phyloP scores from a whole-genome alignment of 805 yeast genomes.

The Wickerhamomyces rabaulensis region DNA sequence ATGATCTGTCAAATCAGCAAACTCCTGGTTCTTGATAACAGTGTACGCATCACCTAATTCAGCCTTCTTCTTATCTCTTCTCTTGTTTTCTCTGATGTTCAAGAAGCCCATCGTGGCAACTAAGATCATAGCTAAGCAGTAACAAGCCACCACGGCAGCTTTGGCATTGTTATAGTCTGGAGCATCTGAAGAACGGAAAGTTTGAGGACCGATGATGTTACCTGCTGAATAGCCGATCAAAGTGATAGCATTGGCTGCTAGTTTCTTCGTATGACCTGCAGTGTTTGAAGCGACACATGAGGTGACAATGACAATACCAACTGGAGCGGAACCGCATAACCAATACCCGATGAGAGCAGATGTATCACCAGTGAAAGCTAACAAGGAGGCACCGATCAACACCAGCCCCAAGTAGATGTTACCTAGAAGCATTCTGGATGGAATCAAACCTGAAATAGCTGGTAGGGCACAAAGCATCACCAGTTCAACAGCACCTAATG shows the following conservation, averaged over 20 bases:
- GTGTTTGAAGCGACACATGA: constrained; percentile 13
- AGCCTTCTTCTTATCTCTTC: constrained; percentile 12
- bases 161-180: constrained; percentile 54
- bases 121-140: constrained; percentile 30
- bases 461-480: no score
- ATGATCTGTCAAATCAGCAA: constrained; percentile 48
- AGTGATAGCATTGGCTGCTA: constrained; percentile 38
- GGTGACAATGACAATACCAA: constrained; percentile 13
- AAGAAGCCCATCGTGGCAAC: constrained; percentile 24
- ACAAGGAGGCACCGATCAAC: constrained; percentile 13
- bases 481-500: constrained; percentile 2
- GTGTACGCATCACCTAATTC: constrained; percentile 17
- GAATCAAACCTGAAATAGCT: neutral
- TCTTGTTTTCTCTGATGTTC: no score
- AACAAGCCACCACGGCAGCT: constrained; percentile 3
- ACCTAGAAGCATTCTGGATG: neutral
- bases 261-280: constrained; percentile 43
- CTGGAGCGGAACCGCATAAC: constrained; percentile 24
- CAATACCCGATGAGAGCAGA: constrained; percentile 28
- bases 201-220: constrained; percentile 49
- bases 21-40: constrained; percentile 23
- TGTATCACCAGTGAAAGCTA: constrained; percentile 30
- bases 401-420: neutral
- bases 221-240: constrained; percentile 50
- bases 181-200: constrained; percentile 41